Evolutionary conservation across 768 basidiomycete genomes (phyloP), one percentile per base, ranked within the genome.

Genomic region (Leccinum pellstonianum): DNA sequence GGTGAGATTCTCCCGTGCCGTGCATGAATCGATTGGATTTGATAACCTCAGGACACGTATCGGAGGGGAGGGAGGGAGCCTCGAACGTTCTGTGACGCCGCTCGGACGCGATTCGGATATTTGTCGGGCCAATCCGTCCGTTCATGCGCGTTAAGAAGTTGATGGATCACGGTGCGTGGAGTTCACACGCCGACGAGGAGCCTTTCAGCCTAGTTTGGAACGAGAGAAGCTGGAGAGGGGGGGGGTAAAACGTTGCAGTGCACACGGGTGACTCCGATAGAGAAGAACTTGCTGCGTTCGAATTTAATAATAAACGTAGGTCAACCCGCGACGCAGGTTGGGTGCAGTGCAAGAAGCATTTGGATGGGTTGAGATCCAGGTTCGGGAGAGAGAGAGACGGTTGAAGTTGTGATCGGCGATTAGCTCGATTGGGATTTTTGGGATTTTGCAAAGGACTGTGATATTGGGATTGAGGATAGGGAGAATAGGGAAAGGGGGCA

Each of bases 251-350:
- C 14, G 47, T 23, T 48, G 47, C 47, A 11, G 23, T 37, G 56
- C 35, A 12, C 52, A 43, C 43, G 62, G 62, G 15, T 17, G 37
- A 21, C 62, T 17, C 62, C 62, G 62, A 49, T 55, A 33, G 62
- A 64, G 43, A 43, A 43, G 43, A 43, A 43, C 29, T 29, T 29
- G 41, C 41, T 43, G 41, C 41, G 43, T 43, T 43, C 43, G 43
- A 43, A 43, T 43, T 43, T 43, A 19, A 43, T 43, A 19, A 43
- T 43, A 43, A 5, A 43, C n/a, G 41, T 43, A 43, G 41, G 41
- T 19, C 4, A 10, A 43, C 43, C 43, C 43, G 43, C 43, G 43
- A 43, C n/a, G 43, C 43, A 6, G 43, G 43, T 43, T 43, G 43
- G n/a, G 52, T 60, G 58, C 58, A 29, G 56, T 60, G 55, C 47